Evolutionary conservation across 306 rosid species (phyloP).

Genomic region (Oxytropis ochrocephala): DNA sequence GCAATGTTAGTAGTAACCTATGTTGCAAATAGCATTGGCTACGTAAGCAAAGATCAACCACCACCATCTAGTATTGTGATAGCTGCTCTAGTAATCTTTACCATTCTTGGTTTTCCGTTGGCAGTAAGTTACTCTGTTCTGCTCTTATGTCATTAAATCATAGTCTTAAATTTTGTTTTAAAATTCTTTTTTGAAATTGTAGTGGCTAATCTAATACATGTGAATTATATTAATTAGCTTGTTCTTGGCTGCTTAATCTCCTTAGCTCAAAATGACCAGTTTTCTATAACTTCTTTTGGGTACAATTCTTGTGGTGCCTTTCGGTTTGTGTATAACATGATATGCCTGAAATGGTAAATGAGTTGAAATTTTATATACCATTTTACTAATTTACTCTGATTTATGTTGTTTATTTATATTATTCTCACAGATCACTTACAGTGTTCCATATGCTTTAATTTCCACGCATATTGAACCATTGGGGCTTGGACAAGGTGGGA

Average conservation of each 20-base stretch:
- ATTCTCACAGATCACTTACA: constrained; percentile 71
- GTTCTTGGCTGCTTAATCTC: not conserved
- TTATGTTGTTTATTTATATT: constrained; percentile 9
- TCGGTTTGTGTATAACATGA: not conserved
- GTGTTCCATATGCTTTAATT: constrained; percentile 87
- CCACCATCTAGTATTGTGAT: constrained; percentile 73
- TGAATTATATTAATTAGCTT: not conserved
- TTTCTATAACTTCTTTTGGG: not conserved
- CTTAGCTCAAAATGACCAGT: not conserved
- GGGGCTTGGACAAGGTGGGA: constrained; percentile 90
- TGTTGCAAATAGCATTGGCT: constrained; percentile 57
- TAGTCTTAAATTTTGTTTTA: not conserved
- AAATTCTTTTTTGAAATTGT: not conserved
- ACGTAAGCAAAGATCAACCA: constrained; percentile 45
- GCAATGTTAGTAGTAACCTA: constrained; percentile 60
- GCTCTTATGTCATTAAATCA: not conserved
- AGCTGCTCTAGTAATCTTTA: constrained; percentile 60
- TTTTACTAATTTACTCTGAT: constrained; percentile 18
- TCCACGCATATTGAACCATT: constrained; percentile 75
- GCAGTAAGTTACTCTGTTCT: constrained; percentile 50
- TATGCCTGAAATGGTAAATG: constrained; percentile 14
- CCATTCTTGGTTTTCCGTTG: constrained; percentile 86
- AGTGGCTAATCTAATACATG: not conserved
- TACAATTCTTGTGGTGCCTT: constrained; percentile 7
- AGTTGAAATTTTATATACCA: not conserved